Conservation (phyloP, 148 eudicot genomes). For the Silene latifolia region DNA sequence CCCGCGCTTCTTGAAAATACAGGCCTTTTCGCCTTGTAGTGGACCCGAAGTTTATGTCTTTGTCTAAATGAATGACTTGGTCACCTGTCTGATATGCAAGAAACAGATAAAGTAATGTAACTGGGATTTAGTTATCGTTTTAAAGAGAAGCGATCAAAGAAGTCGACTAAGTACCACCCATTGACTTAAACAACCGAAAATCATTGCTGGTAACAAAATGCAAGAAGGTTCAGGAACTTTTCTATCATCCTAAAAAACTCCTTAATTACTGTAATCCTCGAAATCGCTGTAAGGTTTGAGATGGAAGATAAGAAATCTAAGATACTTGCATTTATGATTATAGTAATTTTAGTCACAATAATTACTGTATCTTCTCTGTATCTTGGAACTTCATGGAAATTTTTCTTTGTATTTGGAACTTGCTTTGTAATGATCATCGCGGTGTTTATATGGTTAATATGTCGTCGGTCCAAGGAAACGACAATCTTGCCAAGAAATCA, state of each 20-base stretch:
- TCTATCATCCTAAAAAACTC: too few species aligned
- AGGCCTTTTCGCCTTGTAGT: too few species aligned
- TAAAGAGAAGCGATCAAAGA: constrained; percentile 5
- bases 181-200: constrained; percentile 17
- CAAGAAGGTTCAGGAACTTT: too few species aligned
- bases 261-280: too few species aligned
- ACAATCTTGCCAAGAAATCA: constrained; percentile 20
- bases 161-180: background rate
- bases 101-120: background rate
- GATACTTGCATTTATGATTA: constrained; percentile 33
- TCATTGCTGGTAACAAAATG: background rate
- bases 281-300: background rate
- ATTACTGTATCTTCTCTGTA: constrained; percentile 42
- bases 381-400: constrained; percentile 42
- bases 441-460: constrained; percentile 33
- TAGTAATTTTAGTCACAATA: constrained; percentile 31
- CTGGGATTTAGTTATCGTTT: background rate
- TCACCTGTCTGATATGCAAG: background rate
- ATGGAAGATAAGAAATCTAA: constrained; percentile 64
- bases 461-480: constrained; percentile 29
- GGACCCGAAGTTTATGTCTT: too few species aligned
- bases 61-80: constrained; percentile 3
- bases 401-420: constrained; percentile 45
- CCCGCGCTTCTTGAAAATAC: too few species aligned
- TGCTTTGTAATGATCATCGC: constrained; percentile 39